A percentile compares a stretch with the other conserved stretches of the same genome.
Conservation (phyloP, 2,329 filamentous ascomycete genomes). For the Fusarium fracticaudum region DNA sequence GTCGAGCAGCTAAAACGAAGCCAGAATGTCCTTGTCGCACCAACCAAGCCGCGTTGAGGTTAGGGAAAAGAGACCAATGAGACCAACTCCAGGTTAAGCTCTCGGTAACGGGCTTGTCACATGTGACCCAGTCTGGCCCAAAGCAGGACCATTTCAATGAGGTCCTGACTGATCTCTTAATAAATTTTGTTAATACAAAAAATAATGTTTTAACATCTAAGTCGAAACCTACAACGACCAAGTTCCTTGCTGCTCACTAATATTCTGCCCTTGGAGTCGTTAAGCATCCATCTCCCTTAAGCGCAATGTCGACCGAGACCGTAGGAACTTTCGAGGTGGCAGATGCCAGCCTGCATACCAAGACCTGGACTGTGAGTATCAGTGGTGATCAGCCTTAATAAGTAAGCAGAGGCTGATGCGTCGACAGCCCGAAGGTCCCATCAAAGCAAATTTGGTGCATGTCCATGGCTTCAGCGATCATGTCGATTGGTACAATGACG, state of each 20-base stretch:
- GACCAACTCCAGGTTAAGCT: constrained; percentile 22
- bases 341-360: constrained; percentile 61
- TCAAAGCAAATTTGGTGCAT: constrained; percentile 79
- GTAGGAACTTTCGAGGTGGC: constrained; percentile 62
- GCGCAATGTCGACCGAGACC: constrained; percentile 52
- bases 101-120: constrained; percentile 27
- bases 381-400: not conserved
- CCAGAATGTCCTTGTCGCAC: not conserved
- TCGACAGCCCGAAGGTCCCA: constrained; percentile 61
- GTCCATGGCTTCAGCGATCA: constrained; percentile 94
- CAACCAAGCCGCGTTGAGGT: constrained; percentile 7
- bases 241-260: not conserved
- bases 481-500: constrained; percentile 76
- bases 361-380: constrained; percentile 65
- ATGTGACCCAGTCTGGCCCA: constrained; percentile 27
- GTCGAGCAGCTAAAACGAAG: not conserved
- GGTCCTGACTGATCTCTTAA: not conserved
- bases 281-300: not conserved
- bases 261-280: not conserved
- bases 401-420: constrained; percentile 15
- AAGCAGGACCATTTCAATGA: constrained; percentile 22
- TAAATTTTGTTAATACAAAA: not conserved
- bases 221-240: not conserved
- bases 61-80: constrained; percentile 12
- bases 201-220: not conserved